Base-by-base conservation (phyloP, 345 rosid species). In the Anacardium occidentale region DNA sequence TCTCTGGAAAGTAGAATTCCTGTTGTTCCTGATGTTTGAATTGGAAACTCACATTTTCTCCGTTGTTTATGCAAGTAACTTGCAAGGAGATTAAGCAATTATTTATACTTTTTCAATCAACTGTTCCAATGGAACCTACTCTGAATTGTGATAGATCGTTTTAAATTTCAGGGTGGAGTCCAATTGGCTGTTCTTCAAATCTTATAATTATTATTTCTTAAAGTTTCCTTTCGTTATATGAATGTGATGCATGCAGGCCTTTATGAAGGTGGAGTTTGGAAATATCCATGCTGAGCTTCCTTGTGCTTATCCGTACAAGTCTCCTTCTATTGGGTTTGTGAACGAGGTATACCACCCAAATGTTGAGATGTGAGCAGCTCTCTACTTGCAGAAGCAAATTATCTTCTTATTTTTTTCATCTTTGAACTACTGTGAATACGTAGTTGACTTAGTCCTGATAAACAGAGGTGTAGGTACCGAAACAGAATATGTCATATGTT, bases 261-360 rank as follows among this genome's bases (percentile, higher is more conserved):
- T 52, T 89, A 87, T 67, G 91, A 89, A 80, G 91, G 94, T 20
- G 88, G 94, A 24, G 84, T 87, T 53, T 87, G 94, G 94, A 89
- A 83, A 76, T n/a, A 83, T 89, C 21, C 86, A 84, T 64, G 94
- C 85, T 45, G 90, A 89, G 80, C 90, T 89, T 80, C 94, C 90
- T 37, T 91, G 87, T 83, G 89, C 91, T 50, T 89, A 89, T 80
- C 91, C 94, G 53, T 87, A 83, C 77, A 89, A 89, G 73, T 89
- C 94, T 70, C 94, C 94, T 70, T 85, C 91, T 56, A 77, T 89
- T 62, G 91, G 94, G 22, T 87, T 89, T 74, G 83, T 84, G 74
- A 89, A 89, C 81, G 87, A 89, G 88, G 87, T 89, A 74, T 89
- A 80, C 75, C 91, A 89, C 72, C 94, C 94, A 68, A 87, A 89